Evolutionary conservation across 345 rosid species (phyloP).

Genomic region (Leavenworthia alabamica): DNA sequence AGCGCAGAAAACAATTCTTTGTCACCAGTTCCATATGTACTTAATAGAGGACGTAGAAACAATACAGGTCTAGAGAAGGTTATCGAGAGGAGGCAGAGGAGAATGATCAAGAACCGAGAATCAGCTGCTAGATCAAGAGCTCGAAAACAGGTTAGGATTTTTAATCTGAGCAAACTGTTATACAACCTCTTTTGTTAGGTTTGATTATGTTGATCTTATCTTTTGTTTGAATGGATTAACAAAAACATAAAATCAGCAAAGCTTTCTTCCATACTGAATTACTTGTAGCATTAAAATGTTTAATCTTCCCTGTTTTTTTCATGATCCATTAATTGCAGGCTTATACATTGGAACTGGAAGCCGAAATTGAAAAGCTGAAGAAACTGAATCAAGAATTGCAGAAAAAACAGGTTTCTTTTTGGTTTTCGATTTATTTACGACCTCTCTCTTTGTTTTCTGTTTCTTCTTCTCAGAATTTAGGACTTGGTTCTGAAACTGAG

Average conservation of each 20-base stretch:
- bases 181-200: not conserved
- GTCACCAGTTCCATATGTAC: constrained; percentile 75
- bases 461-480: not conserved
- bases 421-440: not conserved
- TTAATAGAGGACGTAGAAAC: constrained; percentile 66
- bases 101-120: constrained; percentile 97
- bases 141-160: constrained; percentile 79
- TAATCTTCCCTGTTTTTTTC: not conserved
- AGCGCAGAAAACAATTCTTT: constrained; percentile 52
- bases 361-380: constrained; percentile 80
- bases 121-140: constrained; percentile 97
- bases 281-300: not conserved
- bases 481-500: constrained; percentile 12
- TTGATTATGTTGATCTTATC: not conserved
- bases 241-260: not conserved
- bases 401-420: constrained; percentile 58
- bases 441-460: not conserved
- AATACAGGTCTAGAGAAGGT: constrained; percentile 72
- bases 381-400: constrained; percentile 63
- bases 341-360: constrained; percentile 92
- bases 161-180: not conserved
- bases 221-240: not conserved
- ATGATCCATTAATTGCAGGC: constrained; percentile 48
- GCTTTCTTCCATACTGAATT: not conserved
- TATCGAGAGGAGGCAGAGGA: constrained; percentile 87